Evolutionary conservation across 2,329 filamentous ascomycete species (phyloP).

Genomic region (Teratosphaeriaceae sp.): DNA sequence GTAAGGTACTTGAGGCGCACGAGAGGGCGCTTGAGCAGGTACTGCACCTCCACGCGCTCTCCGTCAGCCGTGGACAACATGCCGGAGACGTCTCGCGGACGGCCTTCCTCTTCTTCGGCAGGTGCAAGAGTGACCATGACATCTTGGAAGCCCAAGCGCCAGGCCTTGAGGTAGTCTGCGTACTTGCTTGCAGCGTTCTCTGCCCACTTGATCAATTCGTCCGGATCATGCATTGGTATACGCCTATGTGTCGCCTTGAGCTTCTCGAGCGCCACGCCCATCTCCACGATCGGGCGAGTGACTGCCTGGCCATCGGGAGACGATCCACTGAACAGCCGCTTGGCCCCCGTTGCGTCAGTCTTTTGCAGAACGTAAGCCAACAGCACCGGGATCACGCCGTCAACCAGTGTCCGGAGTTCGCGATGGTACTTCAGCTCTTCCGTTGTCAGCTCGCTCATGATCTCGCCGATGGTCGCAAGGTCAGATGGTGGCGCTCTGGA

Average conservation of each 20-base stretch:
- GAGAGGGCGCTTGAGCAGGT: slow-evolving; percentile 81
- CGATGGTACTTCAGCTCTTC: slow-evolving; percentile 86
- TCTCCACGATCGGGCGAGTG: slow-evolving; percentile 83
- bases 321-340: slow-evolving; percentile 21
- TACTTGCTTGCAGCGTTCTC: slow-evolving; percentile 73
- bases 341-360: slow-evolving; percentile 44
- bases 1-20: slow-evolving; percentile 81
- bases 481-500: slow-evolving; percentile 61
- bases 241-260: slow-evolving; percentile 73
- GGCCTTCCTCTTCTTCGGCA: slow-evolving; percentile 47
- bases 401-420: slow-evolving; percentile 86
- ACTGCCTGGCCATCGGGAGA: slow-evolving; percentile 53
- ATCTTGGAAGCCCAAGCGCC: slow-evolving; percentile 91
- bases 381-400: slow-evolving; percentile 90
- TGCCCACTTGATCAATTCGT: slow-evolving; percentile 73
- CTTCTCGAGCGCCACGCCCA: slow-evolving; percentile 85
- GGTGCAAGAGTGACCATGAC: slow-evolving; percentile 89
- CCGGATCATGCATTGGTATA: slow-evolving; percentile 66
- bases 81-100: slow-evolving; percentile 46
- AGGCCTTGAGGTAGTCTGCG: slow-evolving; percentile 75
- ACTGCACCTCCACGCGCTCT: slow-evolving; percentile 89
- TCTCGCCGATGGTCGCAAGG: slow-evolving; percentile 63
- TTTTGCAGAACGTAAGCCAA: slow-evolving; percentile 76
- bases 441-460: slow-evolving; percentile 71
- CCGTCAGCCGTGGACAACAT: slow-evolving; percentile 59